Conservation (phyloP, 176 grass and related monocot genomes). For the Oryza nivara region DNA sequence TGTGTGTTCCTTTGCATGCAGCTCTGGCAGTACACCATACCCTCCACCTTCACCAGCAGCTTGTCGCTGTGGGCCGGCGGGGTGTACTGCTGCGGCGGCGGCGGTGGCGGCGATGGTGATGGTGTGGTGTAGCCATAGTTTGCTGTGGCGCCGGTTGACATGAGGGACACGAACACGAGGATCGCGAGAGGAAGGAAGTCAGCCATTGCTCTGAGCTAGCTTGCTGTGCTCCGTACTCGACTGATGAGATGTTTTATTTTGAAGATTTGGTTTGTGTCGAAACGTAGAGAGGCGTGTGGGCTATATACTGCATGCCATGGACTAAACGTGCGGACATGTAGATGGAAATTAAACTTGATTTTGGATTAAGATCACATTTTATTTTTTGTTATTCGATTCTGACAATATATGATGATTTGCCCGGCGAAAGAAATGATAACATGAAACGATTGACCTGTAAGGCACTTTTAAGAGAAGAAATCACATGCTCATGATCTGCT, state of each 20-base stretch:
- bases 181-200: slow-evolving; percentile 15
- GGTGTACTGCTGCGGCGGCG: background rate
- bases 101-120: background rate
- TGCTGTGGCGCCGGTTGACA: background rate
- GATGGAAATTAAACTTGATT: slow-evolving; percentile 6
- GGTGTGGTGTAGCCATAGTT: background rate
- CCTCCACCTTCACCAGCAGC: slow-evolving; percentile 42
- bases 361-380: background rate
- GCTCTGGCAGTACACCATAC: no score
- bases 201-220: slow-evolving; percentile 30
- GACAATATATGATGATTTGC: background rate
- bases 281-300: background rate
- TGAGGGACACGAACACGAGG: slow-evolving; percentile 30
- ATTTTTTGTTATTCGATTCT: background rate
- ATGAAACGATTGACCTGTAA: no score
- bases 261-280: slow-evolving; percentile 1
- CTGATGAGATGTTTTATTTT: background rate
- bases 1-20: no score
- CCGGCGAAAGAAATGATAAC: no score
- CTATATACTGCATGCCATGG: background rate
- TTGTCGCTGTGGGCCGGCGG: background rate
- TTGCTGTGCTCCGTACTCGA: background rate
- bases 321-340: slow-evolving; percentile 50
- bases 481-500: no score
- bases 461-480: no score